phyloP scores from a whole-genome alignment of 306 rosid species.

The Casuarina glauca region DNA sequence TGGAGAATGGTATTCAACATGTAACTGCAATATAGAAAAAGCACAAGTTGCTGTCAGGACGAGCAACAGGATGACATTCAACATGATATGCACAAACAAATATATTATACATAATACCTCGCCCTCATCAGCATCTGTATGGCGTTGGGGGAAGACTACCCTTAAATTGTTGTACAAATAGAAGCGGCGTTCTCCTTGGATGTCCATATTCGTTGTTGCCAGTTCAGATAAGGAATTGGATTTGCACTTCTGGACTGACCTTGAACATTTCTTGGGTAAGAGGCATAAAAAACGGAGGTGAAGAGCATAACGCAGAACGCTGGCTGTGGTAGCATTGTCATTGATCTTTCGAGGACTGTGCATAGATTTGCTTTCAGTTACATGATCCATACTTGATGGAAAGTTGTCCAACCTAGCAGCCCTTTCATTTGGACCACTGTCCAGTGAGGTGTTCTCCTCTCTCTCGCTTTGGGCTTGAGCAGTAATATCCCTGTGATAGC shows the following conservation, averaged over 20 bases:
- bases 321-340: conserved; percentile 29
- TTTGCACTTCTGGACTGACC: conserved; percentile 55
- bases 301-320: conserved; percentile 65
- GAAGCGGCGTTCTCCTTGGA: conserved; percentile 60
- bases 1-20: conserved; percentile 76
- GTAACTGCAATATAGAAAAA: conserved; percentile 50
- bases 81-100: background rate
- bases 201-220: conserved; percentile 31
- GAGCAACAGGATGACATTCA: background rate
- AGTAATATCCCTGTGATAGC: background rate
- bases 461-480: conserved; percentile 3
- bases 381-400: conserved; percentile 16
- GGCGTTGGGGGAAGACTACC: conserved; percentile 90
- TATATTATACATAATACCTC: conserved; percentile 42
- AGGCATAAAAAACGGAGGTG: conserved; percentile 70
- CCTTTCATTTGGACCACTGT: conserved; percentile 23
- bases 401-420: conserved; percentile 26
- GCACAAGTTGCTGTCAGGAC: conserved; percentile 5
- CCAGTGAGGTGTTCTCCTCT: conserved; percentile 25
- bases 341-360: conserved; percentile 37
- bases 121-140: conserved; percentile 86
- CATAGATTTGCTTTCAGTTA: conserved; percentile 27
- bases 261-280: conserved; percentile 50
- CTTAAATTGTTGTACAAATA: conserved; percentile 76
- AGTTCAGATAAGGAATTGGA: conserved; percentile 38